Conservation (phyloP, 371 early-diverging fungal genomes). For the Dinochytrium kinnereticum region DNA sequence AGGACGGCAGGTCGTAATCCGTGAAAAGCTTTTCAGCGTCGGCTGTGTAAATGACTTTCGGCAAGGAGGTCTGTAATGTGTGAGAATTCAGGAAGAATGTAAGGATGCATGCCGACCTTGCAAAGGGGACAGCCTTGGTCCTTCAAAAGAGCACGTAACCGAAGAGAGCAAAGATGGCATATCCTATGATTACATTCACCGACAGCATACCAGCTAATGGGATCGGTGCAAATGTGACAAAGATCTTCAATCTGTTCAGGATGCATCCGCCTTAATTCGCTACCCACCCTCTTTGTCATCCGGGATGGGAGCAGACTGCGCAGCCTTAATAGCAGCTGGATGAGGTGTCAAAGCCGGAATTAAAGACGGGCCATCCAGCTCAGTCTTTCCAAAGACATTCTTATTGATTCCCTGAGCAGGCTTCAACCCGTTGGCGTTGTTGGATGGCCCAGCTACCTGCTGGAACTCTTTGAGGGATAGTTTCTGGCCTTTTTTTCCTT, state of each 20-base stretch:
- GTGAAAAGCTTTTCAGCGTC: constrained; percentile 63
- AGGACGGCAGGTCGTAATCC: constrained; percentile 28
- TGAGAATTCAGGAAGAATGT: not conserved
- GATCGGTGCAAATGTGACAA: constrained; percentile 93
- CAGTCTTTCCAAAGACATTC: no score
- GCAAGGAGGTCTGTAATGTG: constrained; percentile 59
- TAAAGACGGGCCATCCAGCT: no score
- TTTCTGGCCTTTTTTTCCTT: constrained; percentile 19
- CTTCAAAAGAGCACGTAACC: constrained; percentile 87
- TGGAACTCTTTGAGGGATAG: constrained; percentile 18
- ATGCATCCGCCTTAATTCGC: not conserved
- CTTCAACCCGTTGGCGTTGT: not conserved
- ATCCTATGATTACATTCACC: constrained; percentile 89
- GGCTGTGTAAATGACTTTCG: constrained; percentile 73
- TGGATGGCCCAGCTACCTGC: not conserved
- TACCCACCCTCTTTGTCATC: not conserved
- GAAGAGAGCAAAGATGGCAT: constrained; percentile 88
- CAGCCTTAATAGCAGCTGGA: constrained; percentile 32
- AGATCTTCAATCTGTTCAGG: constrained; percentile 22
- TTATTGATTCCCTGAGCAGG: not conserved
- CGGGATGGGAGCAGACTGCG: constrained; percentile 5
- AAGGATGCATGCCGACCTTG: constrained; percentile 65
- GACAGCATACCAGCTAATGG: constrained; percentile 79
- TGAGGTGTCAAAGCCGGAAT: constrained; percentile 28
- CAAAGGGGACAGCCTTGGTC: constrained; percentile 85